Percentiles rank a stretch among this genome's conserved stretches.
Evolutionary conservation across 1,139 yeast species (phyloP).

Genomic region (Kodamaea fungicola): DNA sequence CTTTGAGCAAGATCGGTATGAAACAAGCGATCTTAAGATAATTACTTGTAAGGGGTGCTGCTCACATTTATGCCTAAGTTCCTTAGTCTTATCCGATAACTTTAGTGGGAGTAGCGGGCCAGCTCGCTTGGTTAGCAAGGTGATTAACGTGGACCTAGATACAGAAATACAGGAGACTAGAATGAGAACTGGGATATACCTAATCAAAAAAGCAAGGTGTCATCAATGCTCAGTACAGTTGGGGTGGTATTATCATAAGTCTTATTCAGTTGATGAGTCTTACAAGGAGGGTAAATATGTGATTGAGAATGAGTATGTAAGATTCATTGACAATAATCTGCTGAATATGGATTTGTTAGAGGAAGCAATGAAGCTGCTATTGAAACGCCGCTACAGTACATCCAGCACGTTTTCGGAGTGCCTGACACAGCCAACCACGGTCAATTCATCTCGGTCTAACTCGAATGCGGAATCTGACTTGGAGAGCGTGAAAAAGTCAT

Average conservation of each 20-base stretch:
- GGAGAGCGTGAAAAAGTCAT: background rate
- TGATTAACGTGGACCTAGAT: conserved; percentile 41
- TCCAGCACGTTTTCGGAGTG: conserved; percentile 9
- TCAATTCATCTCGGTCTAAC: conserved; percentile 4
- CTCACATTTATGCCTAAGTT: conserved; percentile 48
- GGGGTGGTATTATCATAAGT: conserved; percentile 78
- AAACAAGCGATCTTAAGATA: conserved; percentile 35
- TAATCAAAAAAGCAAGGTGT: conserved; percentile 62
- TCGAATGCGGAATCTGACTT: conserved; percentile 4
- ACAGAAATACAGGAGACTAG: conserved; percentile 30
- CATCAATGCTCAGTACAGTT: conserved; percentile 58
- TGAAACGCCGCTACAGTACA: conserved; percentile 20
- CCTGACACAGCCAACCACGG: conserved; percentile 1
- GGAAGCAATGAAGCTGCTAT: conserved; percentile 26
- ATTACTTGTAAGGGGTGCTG: conserved; percentile 52
- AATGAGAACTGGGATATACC: conserved; percentile 73
- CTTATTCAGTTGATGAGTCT: conserved; percentile 51
- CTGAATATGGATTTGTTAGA: conserved; percentile 21
- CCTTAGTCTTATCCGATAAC: conserved; percentile 46
- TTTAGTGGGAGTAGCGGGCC: conserved; percentile 52
- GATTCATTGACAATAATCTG: conserved; percentile 14
- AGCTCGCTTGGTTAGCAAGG: conserved; percentile 48
- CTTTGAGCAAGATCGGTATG: conserved; percentile 33
- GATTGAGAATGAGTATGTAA: conserved; percentile 47
- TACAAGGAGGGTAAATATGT: conserved; percentile 81